These are phyloP conservation scores for Medicago arabica DNA, from an alignment of 306 rosid genomes.

Conservation along the genomic window DNA sequence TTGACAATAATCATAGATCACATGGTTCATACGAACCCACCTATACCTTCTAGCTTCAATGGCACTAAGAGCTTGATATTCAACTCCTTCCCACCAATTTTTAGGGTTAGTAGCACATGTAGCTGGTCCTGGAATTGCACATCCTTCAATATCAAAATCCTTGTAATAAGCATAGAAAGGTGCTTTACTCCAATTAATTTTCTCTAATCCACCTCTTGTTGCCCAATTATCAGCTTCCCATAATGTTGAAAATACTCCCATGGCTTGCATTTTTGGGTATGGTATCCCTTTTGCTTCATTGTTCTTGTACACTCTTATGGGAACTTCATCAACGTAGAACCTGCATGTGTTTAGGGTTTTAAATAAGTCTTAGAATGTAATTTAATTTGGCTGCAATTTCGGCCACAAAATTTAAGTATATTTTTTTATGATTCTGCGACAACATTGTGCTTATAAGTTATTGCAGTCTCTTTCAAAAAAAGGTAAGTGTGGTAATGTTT, in stretches of 20 bases:
- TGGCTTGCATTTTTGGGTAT: conserved; percentile 72
- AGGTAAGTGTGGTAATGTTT: no score
- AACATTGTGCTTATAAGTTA: no score
- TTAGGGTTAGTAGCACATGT: conserved; percentile 63
- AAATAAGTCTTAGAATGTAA: no score
- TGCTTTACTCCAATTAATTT: conserved; percentile 90
- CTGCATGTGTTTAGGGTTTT: no score
- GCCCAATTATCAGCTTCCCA: conserved; percentile 99
- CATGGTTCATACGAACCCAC: conserved; percentile 93
- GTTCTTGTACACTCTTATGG: conserved; percentile 91
- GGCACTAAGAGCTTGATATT: conserved; percentile 64
- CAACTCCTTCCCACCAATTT: conserved; percentile 90
- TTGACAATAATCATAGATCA: conserved; percentile 83
- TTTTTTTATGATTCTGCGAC: no score
- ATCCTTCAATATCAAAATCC: conserved; percentile 92
- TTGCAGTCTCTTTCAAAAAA: no score
- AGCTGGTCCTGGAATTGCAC: conserved; percentile 71
- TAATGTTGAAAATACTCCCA: conserved; percentile 86
- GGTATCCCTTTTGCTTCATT: conserved; percentile 75
- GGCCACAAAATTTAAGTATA: no score
- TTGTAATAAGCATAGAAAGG: conserved; percentile 83
- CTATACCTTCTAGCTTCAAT: conserved; percentile 60
- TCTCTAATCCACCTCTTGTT: conserved; percentile 96
- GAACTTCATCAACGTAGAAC: conserved; percentile 73
- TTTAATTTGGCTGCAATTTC: no score